phyloP scores from a whole-genome alignment of 1,284 basidiomycete species.

The Puccinia brachypodii region DNA sequence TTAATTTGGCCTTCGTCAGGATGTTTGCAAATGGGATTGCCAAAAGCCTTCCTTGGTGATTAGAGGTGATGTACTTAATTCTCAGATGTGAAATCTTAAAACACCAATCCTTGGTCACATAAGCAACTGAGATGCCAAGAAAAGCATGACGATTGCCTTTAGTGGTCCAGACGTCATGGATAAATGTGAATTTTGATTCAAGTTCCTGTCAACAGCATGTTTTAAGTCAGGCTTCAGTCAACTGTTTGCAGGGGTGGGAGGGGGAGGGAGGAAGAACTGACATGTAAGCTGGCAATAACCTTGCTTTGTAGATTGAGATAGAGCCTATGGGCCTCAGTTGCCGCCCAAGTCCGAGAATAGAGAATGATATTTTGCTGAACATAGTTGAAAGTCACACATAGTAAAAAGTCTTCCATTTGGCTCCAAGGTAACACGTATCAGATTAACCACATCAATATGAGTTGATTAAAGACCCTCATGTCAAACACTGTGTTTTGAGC shows the following conservation, averaged over 20 bases:
- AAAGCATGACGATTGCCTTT: slow-evolving; percentile 27
- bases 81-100: slow-evolving; percentile 4
- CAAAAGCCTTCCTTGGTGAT: slow-evolving; percentile 22
- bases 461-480: background rate
- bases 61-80: background rate
- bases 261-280: background rate
- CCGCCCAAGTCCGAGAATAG: background rate
- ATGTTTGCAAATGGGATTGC: slow-evolving; percentile 20
- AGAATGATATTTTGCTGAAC: background rate
- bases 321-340: background rate
- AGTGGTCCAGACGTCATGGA: slow-evolving; percentile 19
- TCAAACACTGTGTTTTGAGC: background rate
- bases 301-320: slow-evolving; percentile 4
- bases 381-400: background rate
- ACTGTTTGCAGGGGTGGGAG: background rate
- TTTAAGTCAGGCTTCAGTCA: background rate
- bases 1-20: background rate
- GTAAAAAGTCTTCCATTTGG: background rate
- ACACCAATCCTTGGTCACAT: background rate
- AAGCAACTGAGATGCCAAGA: slow-evolving; percentile 15
- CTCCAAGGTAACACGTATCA: background rate
- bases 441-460: background rate
- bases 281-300: background rate
- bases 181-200: background rate
- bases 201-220: background rate